phyloP scores from a whole-genome alignment of 139 green algal genomes.

The Nannochloris sp. region DNA sequence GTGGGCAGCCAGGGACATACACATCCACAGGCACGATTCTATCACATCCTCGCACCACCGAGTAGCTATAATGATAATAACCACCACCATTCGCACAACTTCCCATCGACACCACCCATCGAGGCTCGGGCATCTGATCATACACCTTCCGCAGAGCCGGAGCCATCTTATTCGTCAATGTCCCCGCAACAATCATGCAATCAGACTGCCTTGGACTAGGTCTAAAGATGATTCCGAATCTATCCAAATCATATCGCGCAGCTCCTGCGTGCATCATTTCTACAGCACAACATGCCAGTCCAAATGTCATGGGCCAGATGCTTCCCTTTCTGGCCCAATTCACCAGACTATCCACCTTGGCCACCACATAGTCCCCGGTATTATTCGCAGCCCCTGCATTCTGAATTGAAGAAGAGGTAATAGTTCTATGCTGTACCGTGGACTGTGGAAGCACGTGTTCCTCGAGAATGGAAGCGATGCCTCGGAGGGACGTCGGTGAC shows the following conservation, averaged over 20 bases:
- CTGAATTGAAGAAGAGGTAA: too few species aligned
- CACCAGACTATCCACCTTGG: conserved; percentile 64
- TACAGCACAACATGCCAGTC: conserved; percentile 91
- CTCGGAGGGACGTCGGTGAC: too few species aligned
- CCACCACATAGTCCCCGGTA: conserved; percentile 18
- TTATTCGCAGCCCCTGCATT: too few species aligned
- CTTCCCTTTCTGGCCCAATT: conserved; percentile 85
- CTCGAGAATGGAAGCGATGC: too few species aligned
- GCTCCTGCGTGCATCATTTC: conserved; percentile 88
- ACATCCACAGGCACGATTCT: conserved; percentile 95
- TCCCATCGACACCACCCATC: conserved; percentile 96
- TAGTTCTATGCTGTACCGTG: too few species aligned
- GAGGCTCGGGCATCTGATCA: conserved; percentile 90
- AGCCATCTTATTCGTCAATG: conserved; percentile 97
- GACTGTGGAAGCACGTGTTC: too few species aligned
- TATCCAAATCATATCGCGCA: conserved; percentile 71
- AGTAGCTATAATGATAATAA: conserved; percentile 98
- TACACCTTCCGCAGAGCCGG: conserved; percentile 93
- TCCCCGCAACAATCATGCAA: conserved; percentile 95
- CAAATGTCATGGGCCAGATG: conserved; percentile 97
- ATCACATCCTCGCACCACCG: conserved; percentile 90
- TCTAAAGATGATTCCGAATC: conserved; percentile 96
- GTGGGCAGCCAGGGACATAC: conserved; percentile 91
- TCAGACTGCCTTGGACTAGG: conserved; percentile 85
- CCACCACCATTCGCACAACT: conserved; percentile 90